Percentiles rank a stretch among this genome's conserved stretches.
Conservation (phyloP, 192 early-diverging fungal genomes). For the Backusella circina region DNA sequence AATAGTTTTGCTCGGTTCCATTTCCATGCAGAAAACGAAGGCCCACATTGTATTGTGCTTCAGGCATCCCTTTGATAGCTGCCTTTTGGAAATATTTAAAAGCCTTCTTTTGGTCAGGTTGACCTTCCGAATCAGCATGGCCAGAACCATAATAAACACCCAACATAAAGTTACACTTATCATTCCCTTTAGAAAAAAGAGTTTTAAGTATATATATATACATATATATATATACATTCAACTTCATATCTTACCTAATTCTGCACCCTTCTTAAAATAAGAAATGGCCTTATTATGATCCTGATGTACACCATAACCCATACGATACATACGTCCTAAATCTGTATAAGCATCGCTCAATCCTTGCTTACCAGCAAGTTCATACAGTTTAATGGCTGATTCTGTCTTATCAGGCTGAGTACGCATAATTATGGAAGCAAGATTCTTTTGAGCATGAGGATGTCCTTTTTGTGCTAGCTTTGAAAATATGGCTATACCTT, state of each 20-base stretch:
- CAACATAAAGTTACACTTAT: conserved; percentile 40
- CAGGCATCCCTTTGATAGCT: conserved; percentile 43
- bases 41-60: conserved; percentile 55
- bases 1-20: conserved; percentile 41
- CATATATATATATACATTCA: neutral
- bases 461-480: conserved; percentile 40
- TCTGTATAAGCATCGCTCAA: conserved; percentile 33
- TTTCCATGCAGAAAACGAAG: conserved; percentile 38
- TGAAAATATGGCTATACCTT: conserved; percentile 37
- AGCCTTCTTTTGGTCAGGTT: conserved; percentile 30
- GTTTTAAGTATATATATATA: too few species aligned
- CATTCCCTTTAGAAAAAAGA: conserved; percentile 3
- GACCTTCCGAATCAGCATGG: neutral
- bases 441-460: conserved; percentile 41
- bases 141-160: conserved; percentile 26
- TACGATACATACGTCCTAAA: conserved; percentile 40
- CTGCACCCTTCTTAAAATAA: conserved; percentile 30
- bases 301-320: conserved; percentile 36
- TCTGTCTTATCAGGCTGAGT: conserved; percentile 33
- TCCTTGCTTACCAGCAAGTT: conserved; percentile 38
- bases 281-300: conserved; percentile 32
- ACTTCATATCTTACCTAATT: conserved; percentile 8
- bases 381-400: conserved; percentile 41
- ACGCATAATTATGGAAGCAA: conserved; percentile 44
- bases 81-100: conserved; percentile 51